Conservation (phyloP, 169 alveolate species). For the Plasmodium fragile region DNA sequence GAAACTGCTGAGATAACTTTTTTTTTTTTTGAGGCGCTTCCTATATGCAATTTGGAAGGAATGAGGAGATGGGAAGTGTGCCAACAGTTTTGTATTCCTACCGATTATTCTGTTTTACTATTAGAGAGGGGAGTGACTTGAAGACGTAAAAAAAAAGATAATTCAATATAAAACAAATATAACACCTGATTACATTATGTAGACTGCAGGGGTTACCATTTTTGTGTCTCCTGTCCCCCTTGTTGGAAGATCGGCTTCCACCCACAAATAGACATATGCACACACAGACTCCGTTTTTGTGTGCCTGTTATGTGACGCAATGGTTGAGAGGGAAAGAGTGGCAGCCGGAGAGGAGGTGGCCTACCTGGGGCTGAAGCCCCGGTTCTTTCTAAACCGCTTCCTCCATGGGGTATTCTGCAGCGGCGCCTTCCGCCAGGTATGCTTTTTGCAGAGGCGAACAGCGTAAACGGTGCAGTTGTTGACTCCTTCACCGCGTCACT, state of each 20-base stretch:
- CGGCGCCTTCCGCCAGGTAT: constrained; percentile 1
- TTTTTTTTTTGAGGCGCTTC: too few species aligned
- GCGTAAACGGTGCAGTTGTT: not conserved
- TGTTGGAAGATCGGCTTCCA: not conserved
- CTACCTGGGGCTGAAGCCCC: constrained; percentile 8
- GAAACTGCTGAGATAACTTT: too few species aligned
- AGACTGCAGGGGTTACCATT: not conserved
- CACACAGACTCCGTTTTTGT: not conserved
- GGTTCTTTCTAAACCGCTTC: constrained; percentile 3
- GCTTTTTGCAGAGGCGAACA: not conserved
- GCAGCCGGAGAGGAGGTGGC: not conserved
- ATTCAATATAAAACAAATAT: not conserved
- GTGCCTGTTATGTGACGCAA: not conserved
- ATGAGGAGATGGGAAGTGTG: too few species aligned
- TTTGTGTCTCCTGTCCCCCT: not conserved
- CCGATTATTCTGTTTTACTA: too few species aligned
- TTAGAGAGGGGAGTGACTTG: too few species aligned
- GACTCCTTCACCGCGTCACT: not conserved
- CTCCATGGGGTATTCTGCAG: constrained; percentile 11
- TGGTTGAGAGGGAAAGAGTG: not conserved
- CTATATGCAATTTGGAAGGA: too few species aligned
- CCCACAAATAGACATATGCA: not conserved
- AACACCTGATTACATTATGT: not conserved
- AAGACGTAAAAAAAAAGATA: too few species aligned
- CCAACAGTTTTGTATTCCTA: too few species aligned